Conservation (phyloP, 306 rosid species). For the Carpinus viminea region DNA sequence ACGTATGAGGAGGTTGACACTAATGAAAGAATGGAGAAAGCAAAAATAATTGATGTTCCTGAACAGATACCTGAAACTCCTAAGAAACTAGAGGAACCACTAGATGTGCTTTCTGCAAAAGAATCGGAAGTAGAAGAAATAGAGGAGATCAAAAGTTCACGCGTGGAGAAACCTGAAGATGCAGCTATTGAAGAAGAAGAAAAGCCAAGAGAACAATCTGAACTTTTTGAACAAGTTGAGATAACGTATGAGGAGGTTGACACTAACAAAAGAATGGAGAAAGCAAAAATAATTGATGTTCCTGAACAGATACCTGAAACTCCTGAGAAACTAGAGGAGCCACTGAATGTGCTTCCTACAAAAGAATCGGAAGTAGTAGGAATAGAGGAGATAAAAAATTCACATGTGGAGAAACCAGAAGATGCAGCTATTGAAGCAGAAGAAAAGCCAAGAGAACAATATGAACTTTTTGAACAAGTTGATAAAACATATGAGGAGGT, state of each 20-base stretch:
- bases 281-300: constrained; percentile 13
- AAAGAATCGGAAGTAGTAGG: constrained; percentile 30
- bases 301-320: constrained; percentile 29
- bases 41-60: constrained; percentile 20
- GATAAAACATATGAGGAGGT: constrained; percentile 26
- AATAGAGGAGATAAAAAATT: constrained; percentile 20
- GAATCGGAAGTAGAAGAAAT: constrained; percentile 24
- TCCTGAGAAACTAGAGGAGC: constrained; percentile 22
- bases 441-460: constrained; percentile 34
- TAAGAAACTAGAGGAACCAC: constrained; percentile 20
- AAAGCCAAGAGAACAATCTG: constrained; percentile 30
- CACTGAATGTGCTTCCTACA: constrained; percentile 3
- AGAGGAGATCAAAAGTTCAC: constrained; percentile 16
- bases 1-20: too few species aligned
- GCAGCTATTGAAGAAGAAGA: constrained; percentile 38
- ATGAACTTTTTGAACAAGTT: constrained; percentile 31
- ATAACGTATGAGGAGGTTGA: too few species aligned
- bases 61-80: constrained; percentile 26
- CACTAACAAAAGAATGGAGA: too few species aligned
- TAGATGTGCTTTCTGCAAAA: constrained; percentile 16
- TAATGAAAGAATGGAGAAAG: too few species aligned
- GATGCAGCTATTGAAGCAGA: constrained; percentile 34
- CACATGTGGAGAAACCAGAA: constrained; percentile 23
- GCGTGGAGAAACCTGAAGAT: constrained; percentile 21
- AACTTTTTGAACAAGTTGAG: neutral